Base-by-base conservation (phyloP, 1,284 basidiomycete genomes). In the Trichosporon sp. region DNA sequence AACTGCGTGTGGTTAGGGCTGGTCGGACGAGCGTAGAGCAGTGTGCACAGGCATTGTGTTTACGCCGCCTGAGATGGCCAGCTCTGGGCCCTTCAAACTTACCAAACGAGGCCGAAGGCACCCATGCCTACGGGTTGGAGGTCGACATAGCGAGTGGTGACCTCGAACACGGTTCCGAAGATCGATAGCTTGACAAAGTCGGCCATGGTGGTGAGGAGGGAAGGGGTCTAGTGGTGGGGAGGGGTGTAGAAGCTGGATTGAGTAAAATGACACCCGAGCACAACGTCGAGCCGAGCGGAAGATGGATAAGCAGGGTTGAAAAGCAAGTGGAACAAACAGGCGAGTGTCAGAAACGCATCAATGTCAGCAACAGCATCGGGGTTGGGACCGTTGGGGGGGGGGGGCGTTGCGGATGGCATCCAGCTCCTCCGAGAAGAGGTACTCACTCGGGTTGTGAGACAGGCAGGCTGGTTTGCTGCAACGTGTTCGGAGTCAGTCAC, bases 91-190 rank as follows among this genome's bases (percentile, higher is more conserved):
- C 2, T 43, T 26, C 19, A 21, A 85, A 85, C 90, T 75, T 79
- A 95, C 93, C 95, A 98, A 66, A 98, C 95, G 72, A 98, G 91
- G 74, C 95, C 95, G 81, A 97, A 97, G 61, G 95, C 95, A 76
- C 95, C 96, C 96, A 99, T 99, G 84, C 96, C 97, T 65, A 99
- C 96, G n/a, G 96, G 96, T 83, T 99, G 97, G 31, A 99, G 90
- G 87, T 99, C 96, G 83, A 97, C 92, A 93, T 99, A 99, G 79
- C 96, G 90, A 71, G 94, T 97, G 19, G 95, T 97, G 69, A 98
- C 95, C 90, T 98, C 84, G 72, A 81, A 85, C 71, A 85, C 84
- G 71, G 95, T 98, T 69, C 96, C 96, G 80, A 98, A 98, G 85
- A 98, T 98, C 86, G 92, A 94, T 78, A 98, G 92, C 86, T 98